Evolutionary conservation across 768 basidiomycete genomes (phyloP), one percentile per base, ranked within the genome.

Genomic region (Phanerochaete sordida): DNA sequence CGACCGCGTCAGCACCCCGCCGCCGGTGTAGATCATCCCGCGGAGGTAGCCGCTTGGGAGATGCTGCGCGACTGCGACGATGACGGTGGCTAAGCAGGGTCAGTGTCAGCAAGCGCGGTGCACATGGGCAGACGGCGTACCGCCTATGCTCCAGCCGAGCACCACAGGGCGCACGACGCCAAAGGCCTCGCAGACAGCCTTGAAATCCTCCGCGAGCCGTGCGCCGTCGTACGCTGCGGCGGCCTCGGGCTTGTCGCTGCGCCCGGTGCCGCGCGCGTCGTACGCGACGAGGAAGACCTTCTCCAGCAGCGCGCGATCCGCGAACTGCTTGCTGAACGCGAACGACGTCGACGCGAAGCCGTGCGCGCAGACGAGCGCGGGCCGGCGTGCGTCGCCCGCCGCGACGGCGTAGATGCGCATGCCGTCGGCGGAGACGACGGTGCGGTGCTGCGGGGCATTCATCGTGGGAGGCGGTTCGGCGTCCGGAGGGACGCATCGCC

Each of bases 351-450:
- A 68, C 8, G 69, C 68, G 56, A 81, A 67, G 2, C 79, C 78
- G 63, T 78, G 78, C n/a, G 78, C 66, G 64, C 80, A 78, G 44
- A 80, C 74, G 27, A 81, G 57, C 46, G 73, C 68, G 33, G 70
- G 74, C 56, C 75, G 75, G 30, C 59, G 58, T 15, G 71, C 69
- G 60, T 78, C 62, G 12, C 78, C 78, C 19, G 67, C 66, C 1
- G 77, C 75, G 54, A 74, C 71, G 3, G 78, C 77, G 57, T 72
- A 78, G 44, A 81, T 73, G 28, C 57, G 63, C 9, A 74, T 76
- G 21, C 78, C 78, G 61, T 79, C 79, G 11, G 39, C 39, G 19
- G 39, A 43, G 39, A 19, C 19, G 39, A 43, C 19, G 8, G 39
- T 43, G 8, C 19, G 7, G 4, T 11, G 4, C 19, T 43, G 39